Conservation (phyloP, 225 moss, liverwort and hornwort species). For the Thuidium tamariscinum region DNA sequence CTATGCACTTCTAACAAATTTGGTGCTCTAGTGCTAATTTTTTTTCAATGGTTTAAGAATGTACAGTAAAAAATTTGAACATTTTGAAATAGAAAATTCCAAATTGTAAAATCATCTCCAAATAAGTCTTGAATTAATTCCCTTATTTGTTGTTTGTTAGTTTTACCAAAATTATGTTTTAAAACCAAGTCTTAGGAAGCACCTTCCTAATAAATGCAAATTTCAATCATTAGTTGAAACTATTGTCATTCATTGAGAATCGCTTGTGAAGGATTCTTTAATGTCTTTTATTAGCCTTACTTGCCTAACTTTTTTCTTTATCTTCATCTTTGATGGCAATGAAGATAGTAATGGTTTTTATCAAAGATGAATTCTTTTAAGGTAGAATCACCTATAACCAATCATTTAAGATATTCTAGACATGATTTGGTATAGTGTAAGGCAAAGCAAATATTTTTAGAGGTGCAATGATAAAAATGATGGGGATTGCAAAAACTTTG, state of each 20-base stretch:
- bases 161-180: neutral
- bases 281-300: too few species aligned
- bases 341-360: neutral
- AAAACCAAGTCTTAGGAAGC: neutral
- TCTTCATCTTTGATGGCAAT: neutral
- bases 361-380: neutral
- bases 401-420: too few species aligned
- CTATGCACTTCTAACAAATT: neutral
- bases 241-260: neutral
- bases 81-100: neutral
- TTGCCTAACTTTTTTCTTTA: neutral
- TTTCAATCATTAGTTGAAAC: neutral
- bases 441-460: too few species aligned
- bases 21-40: neutral
- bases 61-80: neutral
- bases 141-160: neutral
- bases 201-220: neutral
- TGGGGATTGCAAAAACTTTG: too few species aligned
- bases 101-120: neutral
- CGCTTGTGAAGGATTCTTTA: neutral
- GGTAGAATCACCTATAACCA: neutral
- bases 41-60: neutral
- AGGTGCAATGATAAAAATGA: too few species aligned
- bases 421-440: too few species aligned
- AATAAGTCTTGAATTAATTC: neutral